Conservation (phyloP, 2,329 filamentous ascomycete species). For the Colletotrichum sp. region DNA sequence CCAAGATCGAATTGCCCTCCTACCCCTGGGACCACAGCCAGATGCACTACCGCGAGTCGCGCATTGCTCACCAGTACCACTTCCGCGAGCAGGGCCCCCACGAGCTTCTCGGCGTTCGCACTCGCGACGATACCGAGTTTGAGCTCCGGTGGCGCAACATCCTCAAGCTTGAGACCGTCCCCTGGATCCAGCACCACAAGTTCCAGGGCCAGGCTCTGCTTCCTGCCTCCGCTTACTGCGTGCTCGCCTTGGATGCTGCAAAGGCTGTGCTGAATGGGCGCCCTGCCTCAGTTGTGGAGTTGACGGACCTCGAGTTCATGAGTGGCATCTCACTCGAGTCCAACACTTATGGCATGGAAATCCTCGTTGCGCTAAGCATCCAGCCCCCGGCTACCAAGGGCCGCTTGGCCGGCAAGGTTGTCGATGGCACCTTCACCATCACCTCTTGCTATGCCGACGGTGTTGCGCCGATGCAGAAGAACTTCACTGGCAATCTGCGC, state of each 20-base stretch:
- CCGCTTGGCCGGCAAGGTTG: not conserved
- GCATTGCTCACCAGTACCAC: constrained; percentile 30
- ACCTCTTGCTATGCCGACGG: constrained; percentile 18
- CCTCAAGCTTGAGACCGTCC: constrained; percentile 21
- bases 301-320: constrained; percentile 34
- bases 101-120: constrained; percentile 32
- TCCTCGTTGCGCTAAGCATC: constrained; percentile 23
- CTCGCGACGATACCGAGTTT: constrained; percentile 8
- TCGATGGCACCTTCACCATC: constrained; percentile 20
- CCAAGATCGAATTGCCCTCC: constrained; percentile 33
- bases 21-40: constrained; percentile 42
- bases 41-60: constrained; percentile 37
- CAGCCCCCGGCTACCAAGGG: constrained; percentile 17
- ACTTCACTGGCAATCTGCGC: constrained; percentile 21
- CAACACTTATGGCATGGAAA: constrained; percentile 24
- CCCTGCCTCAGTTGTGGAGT: constrained; percentile 29
- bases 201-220: constrained; percentile 43
- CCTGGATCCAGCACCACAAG: constrained; percentile 43
- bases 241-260: constrained; percentile 48
- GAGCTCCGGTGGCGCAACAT: constrained; percentile 24
- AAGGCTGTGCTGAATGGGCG: constrained; percentile 27
- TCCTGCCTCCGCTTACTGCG: constrained; percentile 47
- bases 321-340: constrained; percentile 35
- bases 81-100: constrained; percentile 33
- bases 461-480: constrained; percentile 19